Conservation (phyloP, 2,329 filamentous ascomycete genomes). For the Magnaporthiopsis rhizophila region DNA sequence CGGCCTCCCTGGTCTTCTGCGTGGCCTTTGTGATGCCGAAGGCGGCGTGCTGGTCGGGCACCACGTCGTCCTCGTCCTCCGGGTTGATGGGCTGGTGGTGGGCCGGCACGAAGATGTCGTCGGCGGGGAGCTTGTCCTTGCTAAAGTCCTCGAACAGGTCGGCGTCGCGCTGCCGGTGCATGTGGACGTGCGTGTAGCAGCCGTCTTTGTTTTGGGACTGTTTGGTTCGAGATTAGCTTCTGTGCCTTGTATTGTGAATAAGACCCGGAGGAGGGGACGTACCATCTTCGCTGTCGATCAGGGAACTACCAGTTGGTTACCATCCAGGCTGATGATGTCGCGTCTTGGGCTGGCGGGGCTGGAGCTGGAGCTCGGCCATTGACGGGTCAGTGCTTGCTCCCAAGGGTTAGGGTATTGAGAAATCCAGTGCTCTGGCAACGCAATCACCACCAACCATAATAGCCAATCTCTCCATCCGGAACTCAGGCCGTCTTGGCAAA, state of each 20-base stretch:
- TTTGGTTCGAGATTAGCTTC: not conserved
- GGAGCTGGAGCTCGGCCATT: not conserved
- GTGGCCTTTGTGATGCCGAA: conserved; percentile 80
- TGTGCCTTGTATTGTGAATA: not conserved
- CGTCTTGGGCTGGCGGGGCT: not conserved
- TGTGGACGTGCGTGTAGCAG: conserved; percentile 66
- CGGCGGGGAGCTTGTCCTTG: conserved; percentile 61
- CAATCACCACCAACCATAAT: not conserved
- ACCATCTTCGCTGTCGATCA: not conserved
- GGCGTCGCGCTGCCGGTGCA: conserved; percentile 62
- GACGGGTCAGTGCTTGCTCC: not conserved
- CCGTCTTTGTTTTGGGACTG: conserved; percentile 61
- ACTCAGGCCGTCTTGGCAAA: not conserved
- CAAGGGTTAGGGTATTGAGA: not conserved
- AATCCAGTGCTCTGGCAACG: not conserved
- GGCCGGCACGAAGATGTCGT: conserved; percentile 75
- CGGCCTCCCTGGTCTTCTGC: conserved; percentile 60
- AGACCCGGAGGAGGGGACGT: too few relatives aligned
- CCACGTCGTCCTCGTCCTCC: conserved; percentile 82
- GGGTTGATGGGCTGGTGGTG: conserved; percentile 77
- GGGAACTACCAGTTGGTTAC: too few relatives aligned
- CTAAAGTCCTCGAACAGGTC: conserved; percentile 74
- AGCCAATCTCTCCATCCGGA: not conserved
- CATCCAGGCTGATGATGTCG: not conserved
- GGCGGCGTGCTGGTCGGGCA: conserved; percentile 79